Evolutionary conservation across 2,329 filamentous ascomycete genomes (phyloP).

Genomic region (Monosporascus sp.): DNA sequence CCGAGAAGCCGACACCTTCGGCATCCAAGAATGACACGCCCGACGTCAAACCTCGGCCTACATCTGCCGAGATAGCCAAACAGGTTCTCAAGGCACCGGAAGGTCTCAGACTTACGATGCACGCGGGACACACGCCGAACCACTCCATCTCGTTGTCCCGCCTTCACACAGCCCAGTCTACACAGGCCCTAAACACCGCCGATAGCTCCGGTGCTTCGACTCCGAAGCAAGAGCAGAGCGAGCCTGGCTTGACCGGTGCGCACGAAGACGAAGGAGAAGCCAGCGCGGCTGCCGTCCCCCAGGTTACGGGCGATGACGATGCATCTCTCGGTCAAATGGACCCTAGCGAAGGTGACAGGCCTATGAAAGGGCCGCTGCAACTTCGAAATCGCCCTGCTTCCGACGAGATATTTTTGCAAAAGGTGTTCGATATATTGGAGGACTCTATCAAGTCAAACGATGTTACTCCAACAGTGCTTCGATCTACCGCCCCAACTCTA

Average conservation of each 20-base stretch:
- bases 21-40: constrained; percentile 23
- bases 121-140: constrained; percentile 59
- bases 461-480: constrained; percentile 39
- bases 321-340: constrained; percentile 26
- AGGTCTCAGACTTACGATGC: constrained; percentile 50
- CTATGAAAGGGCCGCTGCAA: constrained; percentile 48
- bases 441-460: constrained; percentile 42
- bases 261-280: constrained; percentile 9
- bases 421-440: constrained; percentile 47
- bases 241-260: constrained; percentile 7
- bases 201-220: constrained; percentile 36
- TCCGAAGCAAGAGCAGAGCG: constrained; percentile 22
- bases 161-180: constrained; percentile 39
- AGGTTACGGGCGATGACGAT: constrained; percentile 5
- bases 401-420: constrained; percentile 49
- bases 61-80: constrained; percentile 38
- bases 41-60: constrained; percentile 16
- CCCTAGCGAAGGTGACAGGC: constrained; percentile 37
- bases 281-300: constrained; percentile 15
- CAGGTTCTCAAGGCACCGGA: constrained; percentile 44
- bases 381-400: constrained; percentile 51
- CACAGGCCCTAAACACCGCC: constrained; percentile 33
- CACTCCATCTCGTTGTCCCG: constrained; percentile 49
- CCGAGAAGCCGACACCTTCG: constrained; percentile 25
- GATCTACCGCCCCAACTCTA: constrained; percentile 11